Evolutionary conservation across 1,284 basidiomycete species (phyloP).

Genomic region (Ceratobasidium sp.): DNA sequence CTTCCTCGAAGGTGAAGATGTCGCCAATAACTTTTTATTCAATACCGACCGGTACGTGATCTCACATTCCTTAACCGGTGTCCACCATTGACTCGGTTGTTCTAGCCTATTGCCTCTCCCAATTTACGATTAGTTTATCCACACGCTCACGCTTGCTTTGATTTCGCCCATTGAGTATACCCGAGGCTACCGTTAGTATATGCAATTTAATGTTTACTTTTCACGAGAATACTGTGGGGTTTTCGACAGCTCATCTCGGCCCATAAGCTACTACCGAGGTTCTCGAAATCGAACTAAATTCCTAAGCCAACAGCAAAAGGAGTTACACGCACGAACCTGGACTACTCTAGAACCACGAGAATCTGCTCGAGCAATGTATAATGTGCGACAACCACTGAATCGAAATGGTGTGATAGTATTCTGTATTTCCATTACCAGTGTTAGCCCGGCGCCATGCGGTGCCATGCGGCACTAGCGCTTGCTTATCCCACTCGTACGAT

Average conservation of each 20-base stretch:
- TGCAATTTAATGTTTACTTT: conserved; percentile 6
- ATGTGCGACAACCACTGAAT: too few relatives aligned
- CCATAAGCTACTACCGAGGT: too few relatives aligned
- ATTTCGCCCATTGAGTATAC: conserved; percentile 24
- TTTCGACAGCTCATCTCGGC: neutral
- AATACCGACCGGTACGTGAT: conserved; percentile 79
- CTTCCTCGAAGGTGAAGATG: conserved; percentile 89
- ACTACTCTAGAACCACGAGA: too few relatives aligned
- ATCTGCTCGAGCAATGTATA: too few relatives aligned
- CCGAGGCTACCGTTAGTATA: conserved; percentile 5
- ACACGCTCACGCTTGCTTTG: neutral
- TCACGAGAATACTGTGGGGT: neutral
- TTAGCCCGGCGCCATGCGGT: too few relatives aligned
- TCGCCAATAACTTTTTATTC: conserved; percentile 90
- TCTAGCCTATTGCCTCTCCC: conserved; percentile 66
- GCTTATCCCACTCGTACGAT: too few relatives aligned
- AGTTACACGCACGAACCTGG: too few relatives aligned
- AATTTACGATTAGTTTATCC: conserved; percentile 62
- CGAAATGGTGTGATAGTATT: too few relatives aligned
- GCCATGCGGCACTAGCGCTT: too few relatives aligned
- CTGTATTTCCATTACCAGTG: too few relatives aligned
- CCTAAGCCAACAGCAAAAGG: too few relatives aligned
- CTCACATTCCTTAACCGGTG: conserved; percentile 29
- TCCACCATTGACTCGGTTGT: conserved; percentile 37
- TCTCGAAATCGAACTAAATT: too few relatives aligned